Percentiles rank a stretch among this genome's conserved stretches.
phyloP scores from a whole-genome alignment of 202 grass and related monocot species.

The Elaeis oleifera region DNA sequence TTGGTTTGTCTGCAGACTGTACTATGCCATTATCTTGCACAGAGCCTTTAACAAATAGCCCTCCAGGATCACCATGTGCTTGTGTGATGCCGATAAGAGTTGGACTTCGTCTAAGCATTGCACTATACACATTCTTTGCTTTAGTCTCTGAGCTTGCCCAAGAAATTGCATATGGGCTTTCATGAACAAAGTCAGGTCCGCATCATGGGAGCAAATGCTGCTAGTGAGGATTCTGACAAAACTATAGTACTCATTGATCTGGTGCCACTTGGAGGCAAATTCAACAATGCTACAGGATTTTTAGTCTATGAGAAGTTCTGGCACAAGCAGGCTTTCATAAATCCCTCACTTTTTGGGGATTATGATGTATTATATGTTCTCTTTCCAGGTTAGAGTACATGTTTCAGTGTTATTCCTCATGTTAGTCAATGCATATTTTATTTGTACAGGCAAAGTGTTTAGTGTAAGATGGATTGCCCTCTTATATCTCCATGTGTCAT shows the following conservation, averaged over 20 bases:
- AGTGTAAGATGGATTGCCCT: no score
- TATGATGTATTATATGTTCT: conserved; percentile 68
- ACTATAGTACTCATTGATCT: conserved; percentile 74
- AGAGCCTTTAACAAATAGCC: conserved; percentile 77
- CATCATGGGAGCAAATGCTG: conserved; percentile 92
- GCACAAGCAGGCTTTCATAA: conserved; percentile 82
- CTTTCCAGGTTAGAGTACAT: conserved; percentile 51
- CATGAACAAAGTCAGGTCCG: conserved; percentile 82
- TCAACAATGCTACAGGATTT: conserved; percentile 47
- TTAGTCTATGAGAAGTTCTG: conserved; percentile 73
- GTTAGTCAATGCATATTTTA: no score
- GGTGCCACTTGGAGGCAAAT: conserved; percentile 55
- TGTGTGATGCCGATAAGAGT: conserved; percentile 92
- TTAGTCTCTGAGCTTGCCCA: conserved; percentile 66
- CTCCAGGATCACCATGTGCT: conserved; percentile 57
- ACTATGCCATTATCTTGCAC: conserved; percentile 29
- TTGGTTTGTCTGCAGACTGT: conserved; percentile 56
- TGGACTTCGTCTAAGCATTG: conserved; percentile 62
- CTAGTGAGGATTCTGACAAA: conserved; percentile 63
- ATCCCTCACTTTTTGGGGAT: conserved; percentile 44
- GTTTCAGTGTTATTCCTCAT: no score
- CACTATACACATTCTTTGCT: conserved; percentile 77
- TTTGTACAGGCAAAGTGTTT: no score
- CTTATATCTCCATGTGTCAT: no score
- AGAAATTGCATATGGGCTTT: conserved; percentile 74